Base-by-base conservation (phyloP, 1,139 yeast species). In the Hanseniaspora uvarum region DNA sequence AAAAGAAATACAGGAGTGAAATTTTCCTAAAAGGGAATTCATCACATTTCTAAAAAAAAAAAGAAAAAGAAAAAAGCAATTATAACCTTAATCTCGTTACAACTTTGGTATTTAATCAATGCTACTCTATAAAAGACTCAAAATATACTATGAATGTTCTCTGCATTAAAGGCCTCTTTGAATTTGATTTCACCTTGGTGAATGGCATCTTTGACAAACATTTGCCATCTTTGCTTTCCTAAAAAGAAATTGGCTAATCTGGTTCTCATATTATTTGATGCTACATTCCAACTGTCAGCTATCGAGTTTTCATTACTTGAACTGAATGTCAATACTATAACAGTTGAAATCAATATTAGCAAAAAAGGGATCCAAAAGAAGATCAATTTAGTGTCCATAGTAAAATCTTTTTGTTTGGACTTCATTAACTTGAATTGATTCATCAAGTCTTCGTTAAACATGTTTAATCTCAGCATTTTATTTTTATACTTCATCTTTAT, bases 351-450 rank as follows among this genome's bases (percentile, higher is more conserved):
- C 18, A 80, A 72, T 46, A 75, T 58, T 30, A 83, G 62, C 66
- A 84, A 72, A 36, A 81, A 72, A 33, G 94, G 94, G 57, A 84
- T 68, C 97, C 97, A 88, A 75, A 88, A 88, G 64, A 87, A 85
- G 56, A 87, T 71, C 61, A 88, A 72, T 87, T 87, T 84, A 62
- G 81, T 84, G 67, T 88, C 97, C 62, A 87, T 84, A 61, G 79
- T 80, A 59, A 85, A 80, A 36, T 82, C 77, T 50, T 82, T 70
- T 63, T 78, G 80, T 14, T 40, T 48, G 4, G 31, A 34, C 62
- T 77, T 76, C 60, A 79, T 76, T 61, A 77, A 78, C 28, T 78
- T 52, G 30, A 52, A 70, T 50, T 77, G 72, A 38, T 76, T 79
- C 57, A 75, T 78, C 3, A 78, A 67, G 34, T 75, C 64, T 39